Evolutionary conservation across 495 filamentous ascomycete species (phyloP), one percentile per base, ranked within the genome.

Genomic region (Clohesyomyces aquaticus): DNA sequence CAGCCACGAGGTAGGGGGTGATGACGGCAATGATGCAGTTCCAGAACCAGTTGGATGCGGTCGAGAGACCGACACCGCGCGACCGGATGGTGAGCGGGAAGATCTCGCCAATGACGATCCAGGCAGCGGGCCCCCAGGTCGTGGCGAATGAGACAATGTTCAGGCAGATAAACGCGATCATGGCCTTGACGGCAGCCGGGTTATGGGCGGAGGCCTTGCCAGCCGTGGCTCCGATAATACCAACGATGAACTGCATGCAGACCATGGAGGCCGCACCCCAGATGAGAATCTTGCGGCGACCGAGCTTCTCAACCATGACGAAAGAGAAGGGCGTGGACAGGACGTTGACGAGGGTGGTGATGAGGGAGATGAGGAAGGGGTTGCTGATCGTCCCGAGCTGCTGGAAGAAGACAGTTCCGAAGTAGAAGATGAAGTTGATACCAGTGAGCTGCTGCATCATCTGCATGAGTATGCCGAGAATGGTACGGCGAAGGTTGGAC

Each of bases 361-460:
- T 82, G 69, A 96, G 79, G 60, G 80, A 84, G 71, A 93, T 90
- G 45, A 93, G 74, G 83, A 95, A 95, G 50, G 87, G 81, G 78
- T 92, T 84, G 38, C 63, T 63, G 70, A 95, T 88, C 66, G 88
- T 80, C 67, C 79, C 85, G 28, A 87, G 80, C 74, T 80, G 70
- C 65, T 84, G 76, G 78, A 94, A 88, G 84, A 93, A 93, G 52
- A 86, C 83, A 26, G 89, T 91, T 46, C 87, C 87, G 75, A 88
- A 94, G 81, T 93, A 96, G 84, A 95, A 93, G 78, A 95, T 87
- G 80, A 94, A 93, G 82, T 95, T 94, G 77, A 95, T 86, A 78
- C 90, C 90, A 25, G 90, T 87, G 80, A 78, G 82, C 78, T 91
- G 88, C 77, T 90, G 87, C 79, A 89, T 85, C 82, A 88, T 87